phyloP scores from a whole-genome alignment of 2,329 filamentous ascomycete genomes.

The Calonectria pseudoreteaudii region DNA sequence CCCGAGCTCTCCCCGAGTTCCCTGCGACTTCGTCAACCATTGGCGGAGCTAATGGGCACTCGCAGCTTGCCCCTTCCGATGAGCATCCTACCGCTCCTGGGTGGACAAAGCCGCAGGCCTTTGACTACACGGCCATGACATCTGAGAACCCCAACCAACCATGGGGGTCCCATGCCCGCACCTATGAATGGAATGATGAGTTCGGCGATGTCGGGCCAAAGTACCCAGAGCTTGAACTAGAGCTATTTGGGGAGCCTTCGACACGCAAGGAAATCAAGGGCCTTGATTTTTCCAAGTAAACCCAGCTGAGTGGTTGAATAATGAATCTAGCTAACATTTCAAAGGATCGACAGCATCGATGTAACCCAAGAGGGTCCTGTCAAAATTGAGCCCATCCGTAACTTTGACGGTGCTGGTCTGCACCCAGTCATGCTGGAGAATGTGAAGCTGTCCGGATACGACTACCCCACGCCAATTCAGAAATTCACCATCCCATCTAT shows the following conservation, averaged over 20 bases:
- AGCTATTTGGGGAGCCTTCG: slow-evolving; percentile 76
- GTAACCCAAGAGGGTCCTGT: slow-evolving; percentile 68
- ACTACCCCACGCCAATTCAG: slow-evolving; percentile 86
- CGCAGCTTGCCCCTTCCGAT: background rate
- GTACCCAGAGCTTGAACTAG: slow-evolving; percentile 75
- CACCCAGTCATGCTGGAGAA: slow-evolving; percentile 89
- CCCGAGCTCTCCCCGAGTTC: slow-evolving; percentile 17
- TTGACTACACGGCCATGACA: slow-evolving; percentile 59
- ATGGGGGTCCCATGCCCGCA: slow-evolving; percentile 67
- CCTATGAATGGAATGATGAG: slow-evolving; percentile 89
- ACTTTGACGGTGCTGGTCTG: slow-evolving; percentile 81
- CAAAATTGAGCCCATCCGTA: slow-evolving; percentile 63
- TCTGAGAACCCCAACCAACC: slow-evolving; percentile 34
- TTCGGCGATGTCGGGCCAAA: slow-evolving; percentile 86
- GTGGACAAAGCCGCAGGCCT: slow-evolving; percentile 60
- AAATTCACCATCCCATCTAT: slow-evolving; percentile 86
- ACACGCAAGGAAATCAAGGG: slow-evolving; percentile 64
- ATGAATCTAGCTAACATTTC: slow-evolving; percentile 35
- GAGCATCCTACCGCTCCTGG: slow-evolving; percentile 50
- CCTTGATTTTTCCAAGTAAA: slow-evolving; percentile 73
- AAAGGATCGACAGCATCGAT: slow-evolving; percentile 65
- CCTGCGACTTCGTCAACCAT: background rate
- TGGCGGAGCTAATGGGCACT: background rate
- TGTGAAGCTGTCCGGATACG: slow-evolving; percentile 78
- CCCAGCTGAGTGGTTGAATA: slow-evolving; percentile 23